Conservation (phyloP, 495 filamentous ascomycete species). For the Elaphomyces granulatus region DNA sequence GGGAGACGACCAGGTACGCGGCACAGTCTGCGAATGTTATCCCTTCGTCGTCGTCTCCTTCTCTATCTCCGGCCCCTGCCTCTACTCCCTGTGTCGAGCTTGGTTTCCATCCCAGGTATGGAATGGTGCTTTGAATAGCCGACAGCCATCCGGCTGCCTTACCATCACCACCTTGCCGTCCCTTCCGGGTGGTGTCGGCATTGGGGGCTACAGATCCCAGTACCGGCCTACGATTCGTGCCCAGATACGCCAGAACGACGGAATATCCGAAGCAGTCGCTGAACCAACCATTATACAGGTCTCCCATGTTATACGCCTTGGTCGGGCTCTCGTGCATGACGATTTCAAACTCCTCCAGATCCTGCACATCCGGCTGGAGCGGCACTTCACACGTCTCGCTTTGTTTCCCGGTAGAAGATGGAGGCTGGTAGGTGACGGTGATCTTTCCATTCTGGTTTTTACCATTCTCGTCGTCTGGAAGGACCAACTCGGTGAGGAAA, state of each 20-base stretch:
- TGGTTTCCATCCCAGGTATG: conserved; percentile 12
- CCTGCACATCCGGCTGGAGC: conserved; percentile 37
- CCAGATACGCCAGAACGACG: conserved; percentile 55
- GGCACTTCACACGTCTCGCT: conserved; percentile 39
- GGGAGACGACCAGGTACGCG: conserved; percentile 57
- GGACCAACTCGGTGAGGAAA: conserved; percentile 46
- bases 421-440: conserved; percentile 39
- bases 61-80: too few species aligned
- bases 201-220: conserved; percentile 31
- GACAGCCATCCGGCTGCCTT: conserved; percentile 29
- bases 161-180: background rate
- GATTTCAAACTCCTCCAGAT: conserved; percentile 38
- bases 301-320: conserved; percentile 51
- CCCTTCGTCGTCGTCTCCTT: conserved; percentile 15
- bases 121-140: conserved; percentile 18
- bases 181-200: background rate
- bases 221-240: conserved; percentile 44
- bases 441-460: conserved; percentile 28
- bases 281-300: conserved; percentile 59
- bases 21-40: conserved; percentile 68
- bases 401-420: conserved; percentile 10
- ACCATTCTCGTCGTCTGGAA: conserved; percentile 12
- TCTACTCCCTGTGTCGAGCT: background rate
- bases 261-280: conserved; percentile 51
- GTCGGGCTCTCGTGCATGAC: conserved; percentile 50